phyloP scores from a whole-genome alignment of 1,284 basidiomycete genomes.

The Trichosporon faecale region DNA sequence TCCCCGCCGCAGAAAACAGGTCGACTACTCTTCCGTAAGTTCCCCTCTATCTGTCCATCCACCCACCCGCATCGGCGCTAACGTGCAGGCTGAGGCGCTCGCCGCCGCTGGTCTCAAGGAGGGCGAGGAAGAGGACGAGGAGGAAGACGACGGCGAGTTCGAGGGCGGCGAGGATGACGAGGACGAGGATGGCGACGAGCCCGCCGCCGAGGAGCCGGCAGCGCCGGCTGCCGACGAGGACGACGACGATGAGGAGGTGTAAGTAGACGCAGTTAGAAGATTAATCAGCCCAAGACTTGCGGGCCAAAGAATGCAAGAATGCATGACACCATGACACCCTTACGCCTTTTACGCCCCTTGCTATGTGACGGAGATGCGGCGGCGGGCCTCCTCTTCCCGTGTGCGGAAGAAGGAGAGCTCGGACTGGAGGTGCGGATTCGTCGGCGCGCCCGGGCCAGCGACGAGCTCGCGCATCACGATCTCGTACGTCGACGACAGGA shows the following conservation, averaged over 20 bases:
- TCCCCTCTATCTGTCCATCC: no score
- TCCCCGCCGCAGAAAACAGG: slow-evolving; percentile 31
- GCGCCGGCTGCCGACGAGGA: slow-evolving; percentile 30
- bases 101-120: slow-evolving; percentile 39
- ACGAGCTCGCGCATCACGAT: slow-evolving; percentile 71
- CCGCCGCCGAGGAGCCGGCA: slow-evolving; percentile 26
- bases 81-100: slow-evolving; percentile 36
- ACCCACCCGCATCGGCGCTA: not conserved
- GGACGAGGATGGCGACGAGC: slow-evolving; percentile 26
- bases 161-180: slow-evolving; percentile 28
- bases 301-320: not conserved
- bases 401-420: slow-evolving; percentile 63
- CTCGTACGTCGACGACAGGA: slow-evolving; percentile 71
- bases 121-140: slow-evolving; percentile 24
- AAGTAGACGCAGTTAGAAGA: slow-evolving; percentile 10
- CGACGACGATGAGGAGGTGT: slow-evolving; percentile 36
- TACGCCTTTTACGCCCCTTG: no score
- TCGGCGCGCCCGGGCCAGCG: slow-evolving; percentile 54
- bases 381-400: slow-evolving; percentile 59
- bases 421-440: slow-evolving; percentile 60
- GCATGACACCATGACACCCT: not conserved
- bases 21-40: slow-evolving; percentile 43
- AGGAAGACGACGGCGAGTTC: slow-evolving; percentile 29
- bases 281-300: not conserved
- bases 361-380: slow-evolving; percentile 41